Evolutionary conservation across 2,329 filamentous ascomycete genomes (phyloP).

Genomic region (Trichoderma hamatum): DNA sequence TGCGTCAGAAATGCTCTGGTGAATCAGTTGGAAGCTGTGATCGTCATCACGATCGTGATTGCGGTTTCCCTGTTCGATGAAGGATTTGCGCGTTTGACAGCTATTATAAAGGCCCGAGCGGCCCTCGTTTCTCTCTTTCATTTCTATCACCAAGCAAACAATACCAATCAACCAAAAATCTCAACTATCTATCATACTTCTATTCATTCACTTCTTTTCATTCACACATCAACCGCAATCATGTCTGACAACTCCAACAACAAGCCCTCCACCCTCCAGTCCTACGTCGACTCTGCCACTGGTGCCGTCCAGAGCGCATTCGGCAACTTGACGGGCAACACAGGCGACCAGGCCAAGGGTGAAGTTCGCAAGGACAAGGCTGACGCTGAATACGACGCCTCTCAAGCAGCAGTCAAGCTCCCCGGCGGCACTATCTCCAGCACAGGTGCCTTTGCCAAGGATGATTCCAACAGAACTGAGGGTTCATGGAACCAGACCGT

Average conservation of each 20-base stretch:
- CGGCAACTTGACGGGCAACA: constrained; percentile 73
- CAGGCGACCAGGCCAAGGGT: constrained; percentile 66
- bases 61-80: constrained; percentile 4
- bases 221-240: constrained; percentile 26
- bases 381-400: constrained; percentile 69
- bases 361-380: constrained; percentile 67
- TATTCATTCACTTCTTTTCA: neutral
- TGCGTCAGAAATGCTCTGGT: neutral
- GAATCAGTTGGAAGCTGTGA: constrained; percentile 1
- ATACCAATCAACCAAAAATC: neutral
- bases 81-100: neutral
- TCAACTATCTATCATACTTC: neutral
- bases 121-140: neutral
- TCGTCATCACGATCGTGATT: constrained; percentile 18
- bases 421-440: constrained; percentile 71
- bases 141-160: neutral
- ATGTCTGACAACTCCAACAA: constrained; percentile 38
- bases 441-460: constrained; percentile 69
- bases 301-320: constrained; percentile 73
- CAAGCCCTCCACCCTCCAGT: constrained; percentile 73
- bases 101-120: constrained; percentile 2
- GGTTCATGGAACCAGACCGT: constrained; percentile 88
- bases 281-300: constrained; percentile 72
- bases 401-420: constrained; percentile 74
- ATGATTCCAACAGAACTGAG: constrained; percentile 70